Evolutionary conservation across 192 early-diverging fungal genomes (phyloP).

Genomic region (Coemansia sp.): DNA sequence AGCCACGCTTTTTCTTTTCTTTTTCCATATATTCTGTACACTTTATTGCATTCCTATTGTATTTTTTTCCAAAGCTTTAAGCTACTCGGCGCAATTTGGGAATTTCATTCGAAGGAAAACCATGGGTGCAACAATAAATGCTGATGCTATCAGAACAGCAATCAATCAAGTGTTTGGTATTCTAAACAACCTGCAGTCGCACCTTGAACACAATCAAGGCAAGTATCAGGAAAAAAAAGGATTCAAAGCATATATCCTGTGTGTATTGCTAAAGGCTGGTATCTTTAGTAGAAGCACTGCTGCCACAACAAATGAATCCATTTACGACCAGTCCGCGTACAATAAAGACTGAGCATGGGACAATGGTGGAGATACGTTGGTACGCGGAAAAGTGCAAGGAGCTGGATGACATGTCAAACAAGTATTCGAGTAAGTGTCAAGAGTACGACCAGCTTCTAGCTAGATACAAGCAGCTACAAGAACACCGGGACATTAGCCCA

Average conservation of each 20-base stretch:
- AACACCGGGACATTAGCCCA: background rate
- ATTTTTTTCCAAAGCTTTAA: no score
- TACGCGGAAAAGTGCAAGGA: constrained; percentile 38
- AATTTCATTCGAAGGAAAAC: background rate
- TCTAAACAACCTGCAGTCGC: constrained; percentile 22
- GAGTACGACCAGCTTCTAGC: constrained; percentile 31
- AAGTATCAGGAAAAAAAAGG: background rate
- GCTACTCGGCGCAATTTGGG: no score
- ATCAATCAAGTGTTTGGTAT: constrained; percentile 33
- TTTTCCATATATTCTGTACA: constrained; percentile 1
- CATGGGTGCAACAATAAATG: constrained; percentile 15
- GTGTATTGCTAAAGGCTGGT: background rate
- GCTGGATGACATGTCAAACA: constrained; percentile 21
- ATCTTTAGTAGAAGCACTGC: background rate
- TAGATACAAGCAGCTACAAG: constrained; percentile 15
- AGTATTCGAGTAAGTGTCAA: constrained; percentile 30
- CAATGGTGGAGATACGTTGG: constrained; percentile 11
- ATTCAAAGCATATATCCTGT: background rate
- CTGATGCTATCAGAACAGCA: constrained; percentile 22
- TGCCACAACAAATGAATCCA: background rate
- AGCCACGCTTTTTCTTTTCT: background rate
- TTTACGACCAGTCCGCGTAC: background rate
- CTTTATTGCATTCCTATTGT: constrained; percentile 1
- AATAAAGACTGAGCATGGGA: background rate
- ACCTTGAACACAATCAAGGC: constrained; percentile 15